Percentiles rank a stretch among this genome's conserved stretches.
phyloP scores from a whole-genome alignment of 805 yeast genomes.

The Metschnikowia dekortorum region DNA sequence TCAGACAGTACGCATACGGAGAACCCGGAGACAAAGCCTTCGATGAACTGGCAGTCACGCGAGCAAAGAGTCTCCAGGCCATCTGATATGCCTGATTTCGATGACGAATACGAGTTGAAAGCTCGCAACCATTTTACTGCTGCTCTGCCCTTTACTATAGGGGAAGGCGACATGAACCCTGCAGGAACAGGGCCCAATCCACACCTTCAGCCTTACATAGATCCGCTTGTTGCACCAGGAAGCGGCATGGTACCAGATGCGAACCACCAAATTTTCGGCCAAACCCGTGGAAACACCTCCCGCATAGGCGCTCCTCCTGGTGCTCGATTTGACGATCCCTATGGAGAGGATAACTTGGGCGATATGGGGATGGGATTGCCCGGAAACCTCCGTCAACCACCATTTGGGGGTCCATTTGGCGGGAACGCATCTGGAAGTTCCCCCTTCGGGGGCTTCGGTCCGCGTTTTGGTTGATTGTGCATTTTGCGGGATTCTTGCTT shows the following conservation, averaged over 20 bases:
- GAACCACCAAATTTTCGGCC: constrained; percentile 48
- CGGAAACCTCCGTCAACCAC: constrained; percentile 12
- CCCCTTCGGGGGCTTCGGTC: constrained; percentile 3
- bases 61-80: constrained; percentile 15
- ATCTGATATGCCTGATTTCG: constrained; percentile 48
- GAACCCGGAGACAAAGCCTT: neutral
- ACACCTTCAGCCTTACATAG: constrained; percentile 37
- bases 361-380: constrained; percentile 45
- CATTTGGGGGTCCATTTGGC: constrained; percentile 1
- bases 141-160: constrained; percentile 32
- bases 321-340: constrained; percentile 51
- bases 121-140: constrained; percentile 1
- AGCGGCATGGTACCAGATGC: constrained; percentile 50
- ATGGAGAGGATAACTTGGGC: constrained; percentile 41
- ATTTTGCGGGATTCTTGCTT: no score
- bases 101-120: constrained; percentile 46
- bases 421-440: neutral
- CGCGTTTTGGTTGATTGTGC: neutral
- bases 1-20: neutral
- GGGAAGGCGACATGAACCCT: constrained; percentile 51
- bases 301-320: constrained; percentile 41
- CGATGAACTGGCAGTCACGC: neutral
- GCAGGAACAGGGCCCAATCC: constrained; percentile 41
- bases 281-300: constrained; percentile 20
- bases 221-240: constrained; percentile 30